Evolutionary conservation across 768 basidiomycete species (phyloP), one percentile per base, ranked within the genome.

Genomic region (Leccinum disarticulatum): DNA sequence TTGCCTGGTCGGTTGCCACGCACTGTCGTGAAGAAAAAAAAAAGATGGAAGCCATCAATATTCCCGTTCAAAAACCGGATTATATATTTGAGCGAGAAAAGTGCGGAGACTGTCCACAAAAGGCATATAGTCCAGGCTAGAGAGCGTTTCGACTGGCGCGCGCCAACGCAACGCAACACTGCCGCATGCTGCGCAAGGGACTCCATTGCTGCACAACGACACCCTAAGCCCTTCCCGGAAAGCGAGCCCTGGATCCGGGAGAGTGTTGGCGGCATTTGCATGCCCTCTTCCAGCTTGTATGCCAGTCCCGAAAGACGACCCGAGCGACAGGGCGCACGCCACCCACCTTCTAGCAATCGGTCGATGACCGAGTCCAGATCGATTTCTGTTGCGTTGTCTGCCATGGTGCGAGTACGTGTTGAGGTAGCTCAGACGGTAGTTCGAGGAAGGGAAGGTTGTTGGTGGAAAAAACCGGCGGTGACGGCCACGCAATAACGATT

Each of bases 321-420:
- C 52, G 67, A 72, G 62, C 48, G 13, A 72, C 54, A 72, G 53
- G 63, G 63, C 64, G 59, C 61, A 66, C 65, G 70, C 73, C 72
- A 73, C 90, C 77, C 81, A 96, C 96, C 96, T 88, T 98, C 96
- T 64, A 98, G 82, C 64, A 98, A 83, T 62, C 95, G 85, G 87
- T 98, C 96, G 72, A 99, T 98, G 81, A 99, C 94, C 76, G 94
- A 95, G 83, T 99, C 96, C 63, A 98, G 86, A 85, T 99, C 96
- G 78, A 99, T 96, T 76, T 98, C 96, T 73, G 89, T 90, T 61
- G 85, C 79, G 66, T 87, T 80, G 70, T 93, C 90, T 71, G 90
- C 86, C 90, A 91, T 91, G 57, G 50, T 69, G 73, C 33, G 43
- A 47, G 27, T 64, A 51, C 59, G 65, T 60, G 61, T 36, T 54